Base-by-base conservation (phyloP, 805 yeast genomes). In the Wickerhamiella australiensis region DNA sequence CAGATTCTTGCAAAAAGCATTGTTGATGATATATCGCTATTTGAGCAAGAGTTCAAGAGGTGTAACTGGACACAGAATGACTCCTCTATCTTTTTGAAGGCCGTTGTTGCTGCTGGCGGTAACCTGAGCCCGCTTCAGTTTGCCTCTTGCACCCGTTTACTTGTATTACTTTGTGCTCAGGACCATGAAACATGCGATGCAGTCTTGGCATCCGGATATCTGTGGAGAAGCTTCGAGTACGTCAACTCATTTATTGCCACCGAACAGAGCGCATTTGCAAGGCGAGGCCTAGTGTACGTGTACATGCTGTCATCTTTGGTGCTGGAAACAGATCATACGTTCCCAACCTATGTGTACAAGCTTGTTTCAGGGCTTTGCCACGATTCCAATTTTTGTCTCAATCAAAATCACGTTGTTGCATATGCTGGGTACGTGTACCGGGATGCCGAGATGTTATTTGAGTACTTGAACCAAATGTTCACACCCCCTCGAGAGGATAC, bases 1-100 rank as follows among this genome's bases (percentile, higher is more conserved):
- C 41, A 45, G 35, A 20, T 35, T 7, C 27, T 45, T 15, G 47
- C 47, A 22, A 45, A 45, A 37, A 21, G 45, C 15, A 25, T 17
- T 12, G 15, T 22, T 12, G 33, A n/a, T 15, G n/a, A 5, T 5
- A 27, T 12, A 21, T 15, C 15, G 27, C 45, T 25, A 23, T 45
- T 31, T 20, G 13, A 4, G 8, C n/a, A 13, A 4, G 12, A n/a
- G 6, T 41, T 23, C 15, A 8, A 5, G 3, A 3, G 9, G 4
- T n/a, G 18, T 9, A 18, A 12, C 31, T 23, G 29, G 44, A 5
- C 44, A 3, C 12, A 3, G 12, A 11, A 25, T 3, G 44, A 41
- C 17, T 41, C 44, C 9, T 7, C 8, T 4, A 5, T 5, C 5
- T 41, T 41, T n/a, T n/a, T 41, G 5, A 20, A 15, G 5, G 18